Conservation (phyloP, 768 basidiomycete species). For the Omphalotus guepiniiformis region DNA sequence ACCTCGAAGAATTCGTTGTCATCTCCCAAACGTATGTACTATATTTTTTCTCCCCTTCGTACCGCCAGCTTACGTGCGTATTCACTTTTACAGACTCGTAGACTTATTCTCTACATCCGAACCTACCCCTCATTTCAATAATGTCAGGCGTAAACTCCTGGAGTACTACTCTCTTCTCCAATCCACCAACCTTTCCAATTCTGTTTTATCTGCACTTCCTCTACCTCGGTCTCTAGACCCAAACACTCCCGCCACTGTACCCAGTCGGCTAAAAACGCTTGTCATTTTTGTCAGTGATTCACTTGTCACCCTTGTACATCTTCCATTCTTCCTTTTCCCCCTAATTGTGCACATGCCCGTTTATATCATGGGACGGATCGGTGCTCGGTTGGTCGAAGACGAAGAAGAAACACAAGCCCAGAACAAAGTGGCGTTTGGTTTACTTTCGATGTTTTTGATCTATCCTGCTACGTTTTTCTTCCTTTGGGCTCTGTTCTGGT, state of each 20-base stretch:
- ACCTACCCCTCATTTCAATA: constrained; percentile 52
- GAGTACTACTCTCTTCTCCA: constrained; percentile 87
- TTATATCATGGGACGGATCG: constrained; percentile 76
- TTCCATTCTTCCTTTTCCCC: constrained; percentile 90
- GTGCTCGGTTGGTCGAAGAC: constrained; percentile 69
- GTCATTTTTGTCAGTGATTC: constrained; percentile 76
- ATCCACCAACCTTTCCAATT: constrained; percentile 79
- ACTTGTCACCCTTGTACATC: constrained; percentile 58
- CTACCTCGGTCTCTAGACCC: constrained; percentile 85
- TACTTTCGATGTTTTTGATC: constrained; percentile 67
- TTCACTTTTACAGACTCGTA: constrained; percentile 70
- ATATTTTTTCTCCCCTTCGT: constrained; percentile 2
- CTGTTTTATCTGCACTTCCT: constrained; percentile 78
- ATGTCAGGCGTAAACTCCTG: constrained; percentile 66
- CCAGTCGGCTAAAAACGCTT: constrained; percentile 79
- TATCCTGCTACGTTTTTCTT: constrained; percentile 85
- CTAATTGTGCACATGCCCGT: constrained; percentile 80
- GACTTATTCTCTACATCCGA: constrained; percentile 79
- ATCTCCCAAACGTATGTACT: constrained; percentile 84
- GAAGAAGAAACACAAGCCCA: constrained; percentile 96
- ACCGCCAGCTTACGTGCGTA: too few species aligned
- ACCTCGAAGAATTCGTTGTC: constrained; percentile 75
- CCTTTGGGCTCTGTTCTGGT: constrained; percentile 81
- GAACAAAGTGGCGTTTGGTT: constrained; percentile 90
- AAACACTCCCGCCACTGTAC: constrained; percentile 64